Evolutionary conservation across 495 filamentous ascomycete genomes (phyloP).

Genomic region (Cercophora scortea): DNA sequence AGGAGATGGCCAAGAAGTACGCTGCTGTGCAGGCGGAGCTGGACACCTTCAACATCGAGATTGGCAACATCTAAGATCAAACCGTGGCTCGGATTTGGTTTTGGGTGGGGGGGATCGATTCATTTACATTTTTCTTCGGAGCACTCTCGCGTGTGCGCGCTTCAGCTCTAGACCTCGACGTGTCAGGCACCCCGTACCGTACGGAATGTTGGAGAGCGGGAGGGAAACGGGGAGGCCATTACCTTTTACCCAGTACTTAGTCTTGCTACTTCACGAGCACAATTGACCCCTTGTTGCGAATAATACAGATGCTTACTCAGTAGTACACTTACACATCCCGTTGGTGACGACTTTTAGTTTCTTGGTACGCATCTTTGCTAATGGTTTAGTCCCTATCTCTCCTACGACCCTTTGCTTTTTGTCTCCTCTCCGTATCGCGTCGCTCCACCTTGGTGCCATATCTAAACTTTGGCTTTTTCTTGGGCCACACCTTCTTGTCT

Average conservation of each 20-base stretch:
- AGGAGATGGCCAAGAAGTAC: conserved; percentile 91
- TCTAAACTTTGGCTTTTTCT: conserved; percentile 84
- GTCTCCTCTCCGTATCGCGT: conserved; percentile 56
- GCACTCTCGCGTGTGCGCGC: background rate
- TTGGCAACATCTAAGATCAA: conserved; percentile 72
- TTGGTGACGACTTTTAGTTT: too few species aligned
- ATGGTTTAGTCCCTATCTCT: background rate
- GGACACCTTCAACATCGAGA: conserved; percentile 77
- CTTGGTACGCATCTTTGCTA: too few species aligned
- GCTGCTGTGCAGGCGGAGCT: conserved; percentile 78
- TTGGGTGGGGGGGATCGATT: conserved; percentile 1
- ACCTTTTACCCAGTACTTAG: conserved; percentile 2
- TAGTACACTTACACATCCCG: too few species aligned
- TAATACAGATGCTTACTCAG: background rate
- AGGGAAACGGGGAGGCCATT: background rate
- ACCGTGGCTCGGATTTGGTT: background rate
- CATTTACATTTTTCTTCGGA: background rate
- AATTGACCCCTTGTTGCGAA: background rate
- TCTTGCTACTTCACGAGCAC: conserved; percentile 5
- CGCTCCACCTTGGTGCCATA: conserved; percentile 81
- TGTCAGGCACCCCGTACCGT: background rate
- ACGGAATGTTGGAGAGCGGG: background rate
- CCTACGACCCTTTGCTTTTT: conserved; percentile 51
- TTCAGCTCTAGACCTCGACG: conserved; percentile 7
- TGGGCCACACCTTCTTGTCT: conserved; percentile 48